A percentile compares a stretch with the other conserved stretches of the same genome.
Evolutionary conservation across 2,329 filamentous ascomycete genomes (phyloP).

Genomic region (Paecilomyces variotii): DNA sequence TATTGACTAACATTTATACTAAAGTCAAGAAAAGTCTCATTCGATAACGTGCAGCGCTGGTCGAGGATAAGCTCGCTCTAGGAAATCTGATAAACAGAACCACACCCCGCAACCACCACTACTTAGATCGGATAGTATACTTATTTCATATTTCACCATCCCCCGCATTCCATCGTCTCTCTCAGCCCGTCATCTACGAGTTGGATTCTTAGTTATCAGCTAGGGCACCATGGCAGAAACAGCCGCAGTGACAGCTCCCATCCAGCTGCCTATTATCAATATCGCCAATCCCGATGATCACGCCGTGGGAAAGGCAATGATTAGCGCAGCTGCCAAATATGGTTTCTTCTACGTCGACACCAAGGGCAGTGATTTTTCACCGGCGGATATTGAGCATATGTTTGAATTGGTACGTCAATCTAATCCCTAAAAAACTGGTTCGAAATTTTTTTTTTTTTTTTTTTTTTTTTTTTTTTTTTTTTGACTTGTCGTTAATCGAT

Average conservation of each 20-base stretch:
- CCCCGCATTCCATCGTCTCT: neutral
- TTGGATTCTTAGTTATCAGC: neutral
- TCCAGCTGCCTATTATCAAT: constrained; percentile 71
- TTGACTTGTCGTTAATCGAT: neutral
- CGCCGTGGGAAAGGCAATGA: constrained; percentile 57
- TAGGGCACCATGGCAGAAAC: neutral
- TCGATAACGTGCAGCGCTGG: neutral
- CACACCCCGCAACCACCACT: neutral
- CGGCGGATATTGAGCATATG: constrained; percentile 57
- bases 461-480: too few relatives aligned
- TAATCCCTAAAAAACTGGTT: neutral
- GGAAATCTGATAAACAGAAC: neutral
- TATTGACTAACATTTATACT: neutral
- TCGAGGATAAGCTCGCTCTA: neutral
- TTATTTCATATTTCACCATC: neutral
- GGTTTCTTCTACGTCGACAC: constrained; percentile 89
- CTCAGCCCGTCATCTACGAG: neutral
- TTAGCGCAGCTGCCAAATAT: constrained; percentile 71
- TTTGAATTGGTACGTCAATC: constrained; percentile 59
- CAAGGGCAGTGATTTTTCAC: constrained; percentile 59
- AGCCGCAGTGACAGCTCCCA: constrained; percentile 11
- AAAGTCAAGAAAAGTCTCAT: neutral
- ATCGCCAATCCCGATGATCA: constrained; percentile 56
- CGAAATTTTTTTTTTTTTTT: neutral
- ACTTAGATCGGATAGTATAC: neutral